These are phyloP conservation scores for Ramalina peruviana DNA, from an alignment of 495 filamentous ascomycete species.

Conservation along the genomic window DNA sequence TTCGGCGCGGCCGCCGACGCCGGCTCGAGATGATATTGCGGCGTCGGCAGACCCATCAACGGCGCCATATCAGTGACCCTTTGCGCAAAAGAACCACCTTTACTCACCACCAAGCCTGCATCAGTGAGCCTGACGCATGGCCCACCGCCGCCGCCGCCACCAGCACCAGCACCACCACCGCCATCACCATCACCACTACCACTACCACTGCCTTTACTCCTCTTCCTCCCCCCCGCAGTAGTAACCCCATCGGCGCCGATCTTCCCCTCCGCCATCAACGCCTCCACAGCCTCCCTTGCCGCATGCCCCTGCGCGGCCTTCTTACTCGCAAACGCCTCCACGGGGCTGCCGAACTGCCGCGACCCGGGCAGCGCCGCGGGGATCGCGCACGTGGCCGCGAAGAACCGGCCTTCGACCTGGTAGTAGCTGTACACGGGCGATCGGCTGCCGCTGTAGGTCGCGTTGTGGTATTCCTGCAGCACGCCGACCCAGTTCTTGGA, in stretches of 20 bases:
- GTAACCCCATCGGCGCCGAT: constrained; percentile 9
- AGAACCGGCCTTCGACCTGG: constrained; percentile 2
- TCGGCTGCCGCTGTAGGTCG: neutral
- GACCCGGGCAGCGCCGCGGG: neutral
- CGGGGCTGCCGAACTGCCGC: constrained; percentile 4
- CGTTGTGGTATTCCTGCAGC: constrained; percentile 12
- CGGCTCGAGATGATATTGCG: constrained; percentile 9
- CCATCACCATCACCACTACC: neutral
- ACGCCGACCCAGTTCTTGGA: constrained; percentile 14
- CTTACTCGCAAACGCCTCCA: constrained; percentile 16
- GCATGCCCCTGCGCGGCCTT: constrained; percentile 17
- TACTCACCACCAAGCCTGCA: constrained; percentile 3
- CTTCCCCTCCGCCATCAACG: constrained; percentile 13
- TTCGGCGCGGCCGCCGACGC: constrained; percentile 2
- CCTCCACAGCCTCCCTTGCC: constrained; percentile 15
- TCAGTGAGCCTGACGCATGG: constrained; percentile 4
- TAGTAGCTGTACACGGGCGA: constrained; percentile 9
- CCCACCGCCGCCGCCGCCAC: neutral
- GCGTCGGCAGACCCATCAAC: constrained; percentile 7
- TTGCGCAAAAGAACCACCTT: constrained; percentile 6
- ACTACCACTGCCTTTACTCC: neutral
- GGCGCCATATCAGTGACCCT: constrained; percentile 8
- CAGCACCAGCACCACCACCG: neutral
- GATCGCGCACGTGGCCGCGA: constrained; percentile 11
- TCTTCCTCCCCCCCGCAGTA: neutral